phyloP scores from a whole-genome alignment of 805 yeast species.

The Cyberlindnera samutprakarnensis region DNA sequence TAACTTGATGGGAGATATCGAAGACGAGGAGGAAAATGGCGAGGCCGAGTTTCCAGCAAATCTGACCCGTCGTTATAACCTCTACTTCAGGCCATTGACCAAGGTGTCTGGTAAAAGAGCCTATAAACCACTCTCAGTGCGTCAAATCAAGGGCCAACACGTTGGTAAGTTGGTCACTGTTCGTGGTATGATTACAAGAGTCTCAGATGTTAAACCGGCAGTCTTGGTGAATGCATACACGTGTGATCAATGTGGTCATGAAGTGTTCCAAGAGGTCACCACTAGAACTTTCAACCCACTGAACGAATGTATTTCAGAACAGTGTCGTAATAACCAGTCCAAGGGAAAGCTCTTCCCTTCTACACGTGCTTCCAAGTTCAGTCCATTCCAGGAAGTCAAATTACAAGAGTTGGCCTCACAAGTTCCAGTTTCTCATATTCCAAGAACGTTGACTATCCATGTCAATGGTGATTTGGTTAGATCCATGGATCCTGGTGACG shows the following conservation, averaged over 20 bases:
- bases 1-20: slow-evolving; percentile 23
- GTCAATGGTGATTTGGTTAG: slow-evolving; percentile 91
- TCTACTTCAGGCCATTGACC: slow-evolving; percentile 80
- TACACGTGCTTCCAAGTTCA: slow-evolving; percentile 92
- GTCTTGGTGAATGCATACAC: slow-evolving; percentile 91
- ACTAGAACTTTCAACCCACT: slow-evolving; percentile 83
- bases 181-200: slow-evolving; percentile 91
- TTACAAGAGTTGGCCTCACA: slow-evolving; percentile 92
- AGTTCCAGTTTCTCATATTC: slow-evolving; percentile 98
- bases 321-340: slow-evolving; percentile 70
- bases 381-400: slow-evolving; percentile 91
- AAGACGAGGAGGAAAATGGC: slow-evolving; percentile 24
- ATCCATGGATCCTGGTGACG: slow-evolving; percentile 85
- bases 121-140: slow-evolving; percentile 66
- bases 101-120: slow-evolving; percentile 22
- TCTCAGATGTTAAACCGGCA: slow-evolving; percentile 92
- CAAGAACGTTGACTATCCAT: slow-evolving; percentile 78
- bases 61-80: slow-evolving; percentile 76
- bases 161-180: slow-evolving; percentile 86
- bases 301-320: slow-evolving; percentile 74
- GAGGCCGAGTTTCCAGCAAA: slow-evolving; percentile 68
- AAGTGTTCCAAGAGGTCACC: slow-evolving; percentile 91
- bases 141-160: slow-evolving; percentile 78
- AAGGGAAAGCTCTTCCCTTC: slow-evolving; percentile 88
- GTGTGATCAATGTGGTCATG: slow-evolving; percentile 96